These are phyloP conservation scores for Calendula officinalis DNA, from an alignment of 129 eudicot species.

Conservation along the genomic window DNA sequence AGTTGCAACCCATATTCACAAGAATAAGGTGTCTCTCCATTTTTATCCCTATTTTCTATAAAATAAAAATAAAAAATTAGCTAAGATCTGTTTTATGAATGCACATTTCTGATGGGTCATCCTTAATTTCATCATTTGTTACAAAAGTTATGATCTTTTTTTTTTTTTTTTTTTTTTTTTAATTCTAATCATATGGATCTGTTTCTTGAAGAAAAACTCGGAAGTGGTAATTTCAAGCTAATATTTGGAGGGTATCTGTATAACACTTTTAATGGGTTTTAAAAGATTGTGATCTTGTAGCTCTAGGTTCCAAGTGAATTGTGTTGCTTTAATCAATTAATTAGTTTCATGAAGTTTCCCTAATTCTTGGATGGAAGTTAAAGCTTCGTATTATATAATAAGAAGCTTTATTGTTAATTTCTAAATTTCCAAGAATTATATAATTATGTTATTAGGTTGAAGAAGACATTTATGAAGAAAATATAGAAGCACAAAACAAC, in stretches of 20 bases:
- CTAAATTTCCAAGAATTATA: slow-evolving; percentile 1
- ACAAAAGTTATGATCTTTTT: slow-evolving; percentile 28
- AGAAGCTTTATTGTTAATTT: no score
- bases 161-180: no score
- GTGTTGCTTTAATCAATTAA: not conserved
- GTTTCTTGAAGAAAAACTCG: slow-evolving; percentile 6
- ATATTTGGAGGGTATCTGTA: slow-evolving; percentile 1
- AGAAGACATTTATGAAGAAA: slow-evolving; percentile 38
- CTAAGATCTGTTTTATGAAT: slow-evolving; percentile 10
- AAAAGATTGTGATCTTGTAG: slow-evolving; percentile 2
- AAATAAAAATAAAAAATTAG: no score
- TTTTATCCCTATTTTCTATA: not conserved
- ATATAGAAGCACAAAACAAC: slow-evolving; percentile 44
- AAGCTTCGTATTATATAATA: slow-evolving; percentile 22
- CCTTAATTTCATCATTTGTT: slow-evolving; percentile 17
- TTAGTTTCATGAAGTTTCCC: slow-evolving; percentile 16
- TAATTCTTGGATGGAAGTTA: slow-evolving; percentile 27
- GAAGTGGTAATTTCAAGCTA: slow-evolving; percentile 1
- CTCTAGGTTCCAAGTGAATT: not conserved
- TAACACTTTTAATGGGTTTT: not conserved
- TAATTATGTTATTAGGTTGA: slow-evolving; percentile 35
- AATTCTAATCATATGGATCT: slow-evolving; percentile 15
- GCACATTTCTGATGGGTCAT: slow-evolving; percentile 16
- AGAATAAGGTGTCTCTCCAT: slow-evolving; percentile 32
- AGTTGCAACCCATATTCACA: slow-evolving; percentile 19